phyloP scores from a whole-genome alignment of 1,284 basidiomycete genomes.

The Phellinidium pouzarii region DNA sequence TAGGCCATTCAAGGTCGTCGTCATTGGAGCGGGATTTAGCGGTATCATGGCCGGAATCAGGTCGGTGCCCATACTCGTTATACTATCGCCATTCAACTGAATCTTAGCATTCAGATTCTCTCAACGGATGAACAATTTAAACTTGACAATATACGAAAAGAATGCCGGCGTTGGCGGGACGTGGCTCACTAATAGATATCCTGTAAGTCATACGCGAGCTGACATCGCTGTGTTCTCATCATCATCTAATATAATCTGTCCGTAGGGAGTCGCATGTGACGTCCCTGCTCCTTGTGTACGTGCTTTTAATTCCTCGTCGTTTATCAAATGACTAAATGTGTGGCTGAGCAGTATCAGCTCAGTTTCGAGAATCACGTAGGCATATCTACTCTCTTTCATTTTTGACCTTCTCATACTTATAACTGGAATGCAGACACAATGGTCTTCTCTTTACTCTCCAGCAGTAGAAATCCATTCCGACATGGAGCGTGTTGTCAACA shows the following conservation, averaged over 20 bases:
- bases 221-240: conserved; percentile 7
- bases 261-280: conserved; percentile 48
- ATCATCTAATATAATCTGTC: neutral
- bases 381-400: neutral
- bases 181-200: conserved; percentile 41
- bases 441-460: conserved; percentile 54
- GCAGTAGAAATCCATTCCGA: conserved; percentile 52
- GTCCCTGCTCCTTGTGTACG: conserved; percentile 49
- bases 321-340: neutral
- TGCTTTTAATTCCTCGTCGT: conserved; percentile 18
- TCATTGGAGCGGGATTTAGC: conserved; percentile 49
- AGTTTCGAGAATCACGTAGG: conserved; percentile 49
- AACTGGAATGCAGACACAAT: conserved; percentile 37
- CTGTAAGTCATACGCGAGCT: no score
- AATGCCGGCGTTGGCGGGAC: conserved; percentile 53
- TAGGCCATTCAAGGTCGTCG: conserved; percentile 42
- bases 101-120: conserved; percentile 34
- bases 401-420: neutral
- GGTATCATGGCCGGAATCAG: conserved; percentile 52
- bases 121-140: conserved; percentile 46
- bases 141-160: conserved; percentile 56
- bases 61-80: conserved; percentile 24
- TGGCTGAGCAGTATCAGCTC: conserved; percentile 45
- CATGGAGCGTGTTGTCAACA: conserved; percentile 47
- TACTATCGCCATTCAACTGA: neutral